Conservation (phyloP, 1,284 basidiomycete genomes). For the Sporisorium exsertum region DNA sequence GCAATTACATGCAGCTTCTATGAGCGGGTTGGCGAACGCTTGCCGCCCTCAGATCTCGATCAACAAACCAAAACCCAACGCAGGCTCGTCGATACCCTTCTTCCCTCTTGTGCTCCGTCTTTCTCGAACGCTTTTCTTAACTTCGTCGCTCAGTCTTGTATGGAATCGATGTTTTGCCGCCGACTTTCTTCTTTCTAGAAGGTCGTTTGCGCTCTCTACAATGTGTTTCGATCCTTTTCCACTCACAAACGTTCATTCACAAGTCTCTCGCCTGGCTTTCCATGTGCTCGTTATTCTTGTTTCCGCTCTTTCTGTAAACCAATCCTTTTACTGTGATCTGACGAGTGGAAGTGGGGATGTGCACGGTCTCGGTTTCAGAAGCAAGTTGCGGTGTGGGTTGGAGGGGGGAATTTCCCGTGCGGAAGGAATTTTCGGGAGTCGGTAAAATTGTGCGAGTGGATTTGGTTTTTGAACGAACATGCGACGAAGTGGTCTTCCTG, state of each 20-base stretch:
- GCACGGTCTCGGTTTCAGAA: too few species aligned
- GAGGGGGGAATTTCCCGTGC: constrained; percentile 6
- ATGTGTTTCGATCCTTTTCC: background rate
- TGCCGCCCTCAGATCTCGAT: background rate
- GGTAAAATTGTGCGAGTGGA: background rate
- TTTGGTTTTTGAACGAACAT: background rate
- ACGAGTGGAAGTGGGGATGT: background rate
- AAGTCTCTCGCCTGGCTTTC: background rate
- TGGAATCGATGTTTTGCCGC: background rate
- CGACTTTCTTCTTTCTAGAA: background rate
- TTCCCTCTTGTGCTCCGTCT: background rate
- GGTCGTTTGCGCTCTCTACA: background rate
- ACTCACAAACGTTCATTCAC: constrained; percentile 1
- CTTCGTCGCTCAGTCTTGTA: background rate
- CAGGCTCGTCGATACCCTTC: constrained; percentile 16
- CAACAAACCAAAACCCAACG: background rate
- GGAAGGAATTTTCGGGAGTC: constrained; percentile 11
- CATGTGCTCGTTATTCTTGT: background rate
- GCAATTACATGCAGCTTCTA: constrained; percentile 69
- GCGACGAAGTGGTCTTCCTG: background rate
- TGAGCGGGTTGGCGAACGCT: constrained; percentile 10
- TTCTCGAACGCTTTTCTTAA: background rate
- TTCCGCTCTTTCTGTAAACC: constrained; percentile 2
- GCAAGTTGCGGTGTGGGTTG: too few species aligned
- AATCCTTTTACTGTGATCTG: too few species aligned